Percentiles rank a stretch among this genome's conserved stretches.
phyloP scores from a whole-genome alignment of 2,329 filamentous ascomycete species.

The Curvularia spicifera region DNA sequence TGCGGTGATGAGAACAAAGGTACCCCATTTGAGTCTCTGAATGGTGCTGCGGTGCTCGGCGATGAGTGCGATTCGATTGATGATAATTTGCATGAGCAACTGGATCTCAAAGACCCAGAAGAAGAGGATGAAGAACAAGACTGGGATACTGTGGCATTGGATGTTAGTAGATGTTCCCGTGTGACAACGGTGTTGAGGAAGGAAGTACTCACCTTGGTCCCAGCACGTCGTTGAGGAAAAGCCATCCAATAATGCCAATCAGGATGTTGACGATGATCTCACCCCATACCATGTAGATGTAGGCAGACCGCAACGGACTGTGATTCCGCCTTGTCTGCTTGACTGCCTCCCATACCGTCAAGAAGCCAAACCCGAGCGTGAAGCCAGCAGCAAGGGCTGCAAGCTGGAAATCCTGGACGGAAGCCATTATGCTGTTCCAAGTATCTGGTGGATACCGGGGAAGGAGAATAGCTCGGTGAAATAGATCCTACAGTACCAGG shows the following conservation, averaged over 20 bases:
- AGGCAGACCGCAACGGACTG: constrained; percentile 42
- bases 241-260: constrained; percentile 42
- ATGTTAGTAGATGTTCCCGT: constrained; percentile 7
- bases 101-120: constrained; percentile 53
- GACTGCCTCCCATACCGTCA: constrained; percentile 46
- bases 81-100: constrained; percentile 62
- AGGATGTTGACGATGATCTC: constrained; percentile 38
- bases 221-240: constrained; percentile 38
- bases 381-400: constrained; percentile 45
- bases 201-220: constrained; percentile 37
- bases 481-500: neutral
- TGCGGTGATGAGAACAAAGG: constrained; percentile 53
- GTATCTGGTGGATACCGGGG: constrained; percentile 2
- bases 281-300: constrained; percentile 49
- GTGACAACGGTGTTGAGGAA: neutral
- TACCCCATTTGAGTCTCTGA: constrained; percentile 56
- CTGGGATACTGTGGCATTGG: constrained; percentile 28
- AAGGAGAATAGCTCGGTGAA: constrained; percentile 6
- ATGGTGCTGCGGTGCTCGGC: constrained; percentile 52
- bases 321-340: constrained; percentile 46
- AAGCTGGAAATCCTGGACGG: constrained; percentile 39
- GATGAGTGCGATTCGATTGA: constrained; percentile 61
- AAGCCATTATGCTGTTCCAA: constrained; percentile 18
- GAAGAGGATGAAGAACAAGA: constrained; percentile 43
- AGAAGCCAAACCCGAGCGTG: constrained; percentile 43